Base-by-base conservation (phyloP, 164 flowering plant genomes). In the Nymphaea thermarum region DNA sequence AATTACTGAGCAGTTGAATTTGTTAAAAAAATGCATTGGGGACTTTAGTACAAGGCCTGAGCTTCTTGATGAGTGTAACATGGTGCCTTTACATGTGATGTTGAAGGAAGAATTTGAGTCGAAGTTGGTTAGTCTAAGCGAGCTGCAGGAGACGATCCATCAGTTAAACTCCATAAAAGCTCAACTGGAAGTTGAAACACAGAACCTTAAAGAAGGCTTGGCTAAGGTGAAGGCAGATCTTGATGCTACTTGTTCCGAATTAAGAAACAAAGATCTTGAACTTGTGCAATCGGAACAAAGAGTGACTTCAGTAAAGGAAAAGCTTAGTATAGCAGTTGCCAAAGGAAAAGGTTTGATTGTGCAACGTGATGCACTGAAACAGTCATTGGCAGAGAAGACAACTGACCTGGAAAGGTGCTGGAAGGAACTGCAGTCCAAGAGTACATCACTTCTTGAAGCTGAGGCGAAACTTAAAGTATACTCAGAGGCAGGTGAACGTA, bases 401-500 rank as follows among this genome's bases (percentile, higher is more conserved):
- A 73, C 65, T 73, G 91, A 92, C 72, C 79, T 95, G 64, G 94
- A 90, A 67, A 86, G 76, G 75, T 83, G 81, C 80, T 81, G 81
- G 11, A 86, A 87, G 75, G 96, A 92, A 79, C 71, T 89, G 57
- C 88, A 85, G 77, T 68, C 80, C 67, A 92, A 85, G 78, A 93
- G 87, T 65, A 70, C 79, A 3, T 77, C 78, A 76, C 76, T 92
- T 68, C 77, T 69, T 67, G 97, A 91, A 45, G 75, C 83, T 60
- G 96, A 95, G 77, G 70, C 73, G 43, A 92, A 87, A 74, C 84
- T 95, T 12, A 83, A 81, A 77, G 68, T 79, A 44, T 90, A 87
- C 70, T 78, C 90, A 12, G 99, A 95, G 80, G 91, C 96, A 43
- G 99, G 97, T 71, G 99, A 92, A 72, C 97, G 98, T 71, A 81